A percentile compares a stretch with the other conserved stretches of the same genome.
Conservation (phyloP, 73 alveolate species). For the Blepharisma japonicum region DNA sequence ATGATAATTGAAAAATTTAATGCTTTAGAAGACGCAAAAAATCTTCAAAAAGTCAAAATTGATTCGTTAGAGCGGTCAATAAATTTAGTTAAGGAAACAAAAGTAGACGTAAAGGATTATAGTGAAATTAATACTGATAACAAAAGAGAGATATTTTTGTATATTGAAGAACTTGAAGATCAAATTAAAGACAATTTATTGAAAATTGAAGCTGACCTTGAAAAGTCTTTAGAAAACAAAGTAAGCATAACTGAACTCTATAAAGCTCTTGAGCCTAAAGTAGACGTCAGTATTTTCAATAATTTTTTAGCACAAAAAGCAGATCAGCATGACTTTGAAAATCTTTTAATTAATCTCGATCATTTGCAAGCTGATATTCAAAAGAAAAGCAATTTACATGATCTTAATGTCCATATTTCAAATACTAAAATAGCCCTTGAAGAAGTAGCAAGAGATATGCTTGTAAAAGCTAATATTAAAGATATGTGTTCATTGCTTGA, state of each 20-base stretch:
- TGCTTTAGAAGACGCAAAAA: too few species aligned
- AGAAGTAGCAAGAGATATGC: constrained; percentile 75
- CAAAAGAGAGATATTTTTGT: too few species aligned
- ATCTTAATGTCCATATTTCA: constrained; percentile 36
- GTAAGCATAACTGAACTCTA: neutral
- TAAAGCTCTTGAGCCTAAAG: neutral
- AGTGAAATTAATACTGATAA: too few species aligned
- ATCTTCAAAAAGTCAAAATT: too few species aligned
- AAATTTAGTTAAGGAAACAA: too few species aligned
- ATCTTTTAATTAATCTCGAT: neutral
- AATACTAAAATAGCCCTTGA: constrained; percentile 36
- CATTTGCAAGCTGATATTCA: neutral
- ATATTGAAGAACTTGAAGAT: too few species aligned
- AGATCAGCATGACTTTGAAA: neutral
- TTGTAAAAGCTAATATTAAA: constrained; percentile 71
- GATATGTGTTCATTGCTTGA: constrained; percentile 70
- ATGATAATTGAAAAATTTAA: too few species aligned
- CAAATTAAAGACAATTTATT: too few species aligned
- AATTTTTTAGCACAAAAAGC: neutral
- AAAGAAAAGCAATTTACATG: neutral
- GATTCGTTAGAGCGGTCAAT: too few species aligned
- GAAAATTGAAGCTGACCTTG: neutral
- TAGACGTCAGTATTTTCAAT: neutral
- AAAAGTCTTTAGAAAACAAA: constrained; percentile 9
- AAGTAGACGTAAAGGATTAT: too few species aligned